Evolutionary conservation across 2,329 filamentous ascomycete genomes (phyloP).

Genomic region (Claviceps maximensis): DNA sequence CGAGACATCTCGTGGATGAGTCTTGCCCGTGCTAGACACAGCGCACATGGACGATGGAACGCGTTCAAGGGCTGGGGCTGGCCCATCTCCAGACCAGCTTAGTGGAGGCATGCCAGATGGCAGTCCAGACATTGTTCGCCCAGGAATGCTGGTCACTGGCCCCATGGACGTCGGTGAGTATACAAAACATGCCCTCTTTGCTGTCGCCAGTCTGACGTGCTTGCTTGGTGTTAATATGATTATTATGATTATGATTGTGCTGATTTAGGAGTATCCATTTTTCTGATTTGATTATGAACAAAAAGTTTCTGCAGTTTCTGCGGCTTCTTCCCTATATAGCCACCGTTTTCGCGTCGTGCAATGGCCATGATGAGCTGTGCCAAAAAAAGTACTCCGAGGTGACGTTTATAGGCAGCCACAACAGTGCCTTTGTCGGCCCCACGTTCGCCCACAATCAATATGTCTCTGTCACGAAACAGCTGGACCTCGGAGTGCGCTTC

Average conservation of each 20-base stretch:
- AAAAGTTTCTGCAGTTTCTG: slow-evolving; percentile 9
- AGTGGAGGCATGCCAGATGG: background rate
- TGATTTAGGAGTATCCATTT: too few relatives aligned
- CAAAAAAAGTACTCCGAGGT: slow-evolving; percentile 43
- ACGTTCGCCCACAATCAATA: slow-evolving; percentile 46
- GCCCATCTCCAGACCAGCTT: slow-evolving; percentile 5
- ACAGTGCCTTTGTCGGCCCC: slow-evolving; percentile 49
- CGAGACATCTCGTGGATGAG: background rate
- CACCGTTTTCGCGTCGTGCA: slow-evolving; percentile 30
- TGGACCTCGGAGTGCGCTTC: slow-evolving; percentile 49
- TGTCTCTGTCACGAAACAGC: slow-evolving; percentile 41
- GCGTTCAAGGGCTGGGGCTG: slow-evolving; percentile 7
- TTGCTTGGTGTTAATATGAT: too few relatives aligned
- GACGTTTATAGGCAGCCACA: slow-evolving; percentile 50
- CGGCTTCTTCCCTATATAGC: slow-evolving; percentile 9
- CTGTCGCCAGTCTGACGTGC: too few relatives aligned
- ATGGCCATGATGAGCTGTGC: slow-evolving; percentile 44
- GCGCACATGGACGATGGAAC: slow-evolving; percentile 8
- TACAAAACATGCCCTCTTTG: too few relatives aligned
- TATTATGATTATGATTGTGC: too few relatives aligned
- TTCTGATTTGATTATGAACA: slow-evolving; percentile 5
- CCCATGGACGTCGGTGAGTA: slow-evolving; percentile 4
- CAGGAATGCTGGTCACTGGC: slow-evolving; percentile 1
- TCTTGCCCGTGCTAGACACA: background rate
- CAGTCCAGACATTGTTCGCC: background rate